Evolutionary conservation across 2,329 filamentous ascomycete genomes (phyloP).

Genomic region (Penicillium capsulatum): DNA sequence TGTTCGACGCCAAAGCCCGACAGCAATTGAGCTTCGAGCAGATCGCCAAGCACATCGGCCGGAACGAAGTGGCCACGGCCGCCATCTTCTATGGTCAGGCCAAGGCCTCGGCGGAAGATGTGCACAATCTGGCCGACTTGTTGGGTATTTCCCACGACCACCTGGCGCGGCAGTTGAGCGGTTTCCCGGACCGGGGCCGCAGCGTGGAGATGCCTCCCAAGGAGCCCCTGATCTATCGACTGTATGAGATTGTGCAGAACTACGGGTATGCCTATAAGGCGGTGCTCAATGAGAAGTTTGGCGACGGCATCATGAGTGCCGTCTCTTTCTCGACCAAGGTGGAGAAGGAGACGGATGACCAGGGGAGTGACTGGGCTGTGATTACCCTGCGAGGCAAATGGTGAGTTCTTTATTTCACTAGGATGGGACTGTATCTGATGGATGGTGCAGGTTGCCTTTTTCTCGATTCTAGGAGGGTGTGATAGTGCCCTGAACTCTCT

Average conservation of each 20-base stretch:
- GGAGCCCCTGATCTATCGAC: constrained; percentile 81
- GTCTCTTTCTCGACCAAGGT: constrained; percentile 88
- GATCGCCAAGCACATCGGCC: constrained; percentile 68
- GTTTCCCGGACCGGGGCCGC: constrained; percentile 75
- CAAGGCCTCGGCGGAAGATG: constrained; percentile 66
- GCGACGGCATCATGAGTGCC: constrained; percentile 93
- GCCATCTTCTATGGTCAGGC: constrained; percentile 90
- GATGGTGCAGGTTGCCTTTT: constrained; percentile 41
- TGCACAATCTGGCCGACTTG: constrained; percentile 61
- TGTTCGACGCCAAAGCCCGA: constrained; percentile 75
- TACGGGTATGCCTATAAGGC: constrained; percentile 97
- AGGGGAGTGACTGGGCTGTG: constrained; percentile 76
- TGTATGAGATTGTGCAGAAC: constrained; percentile 95
- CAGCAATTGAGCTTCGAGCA: constrained; percentile 74
- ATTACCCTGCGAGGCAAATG: constrained; percentile 82
- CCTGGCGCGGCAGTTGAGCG: constrained; percentile 61
- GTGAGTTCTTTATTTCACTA: constrained; percentile 46
- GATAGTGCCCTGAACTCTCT: no score
- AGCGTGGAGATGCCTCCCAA: constrained; percentile 77
- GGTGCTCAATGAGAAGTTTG: constrained; percentile 90
- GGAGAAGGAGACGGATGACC: constrained; percentile 85
- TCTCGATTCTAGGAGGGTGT: constrained; percentile 47
- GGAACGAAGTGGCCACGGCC: constrained; percentile 78
- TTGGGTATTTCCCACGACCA: constrained; percentile 57
- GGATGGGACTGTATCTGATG: neutral